phyloP scores from a whole-genome alignment of 768 basidiomycete genomes.

The Lactarius sanguifluus region DNA sequence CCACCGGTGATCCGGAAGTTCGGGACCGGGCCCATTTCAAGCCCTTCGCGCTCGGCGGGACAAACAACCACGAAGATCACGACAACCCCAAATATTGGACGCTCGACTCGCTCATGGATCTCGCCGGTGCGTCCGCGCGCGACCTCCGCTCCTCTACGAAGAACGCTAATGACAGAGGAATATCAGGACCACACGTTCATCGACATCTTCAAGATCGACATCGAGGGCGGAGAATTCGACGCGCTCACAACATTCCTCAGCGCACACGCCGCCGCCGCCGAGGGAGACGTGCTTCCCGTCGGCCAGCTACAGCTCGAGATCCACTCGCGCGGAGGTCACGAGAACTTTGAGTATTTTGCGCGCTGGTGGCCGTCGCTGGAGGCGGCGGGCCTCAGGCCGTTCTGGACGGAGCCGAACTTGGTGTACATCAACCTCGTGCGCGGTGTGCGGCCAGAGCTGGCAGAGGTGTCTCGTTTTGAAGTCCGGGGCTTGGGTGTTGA shows the following conservation, averaged over 20 bases:
- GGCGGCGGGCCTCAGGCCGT: constrained; percentile 63
- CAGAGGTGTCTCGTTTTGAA: constrained; percentile 36
- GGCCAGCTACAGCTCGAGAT: constrained; percentile 74
- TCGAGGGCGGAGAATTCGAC: constrained; percentile 63
- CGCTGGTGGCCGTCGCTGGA: constrained; percentile 71
- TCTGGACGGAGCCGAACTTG: constrained; percentile 61
- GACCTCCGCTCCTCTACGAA: background rate
- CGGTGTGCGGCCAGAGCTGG: constrained; percentile 40
- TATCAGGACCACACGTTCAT: constrained; percentile 56
- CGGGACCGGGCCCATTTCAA: constrained; percentile 45
- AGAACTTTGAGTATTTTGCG: constrained; percentile 52
- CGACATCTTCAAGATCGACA: constrained; percentile 70
- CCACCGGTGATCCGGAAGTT: constrained; percentile 36
- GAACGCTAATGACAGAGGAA: too few species aligned
- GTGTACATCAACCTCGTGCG: constrained; percentile 45
- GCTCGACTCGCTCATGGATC: constrained; percentile 58
- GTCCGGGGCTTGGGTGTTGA: background rate
- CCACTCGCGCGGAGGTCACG: constrained; percentile 42
- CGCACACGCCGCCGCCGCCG: constrained; percentile 32
- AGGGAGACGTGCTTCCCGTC: constrained; percentile 47
- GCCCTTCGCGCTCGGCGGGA: constrained; percentile 37
- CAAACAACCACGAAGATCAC: constrained; percentile 46
- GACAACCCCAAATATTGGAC: constrained; percentile 59
- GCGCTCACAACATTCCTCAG: constrained; percentile 48
- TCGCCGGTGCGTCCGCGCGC: constrained; percentile 47